A percentile compares a stretch with the other conserved stretches of the same genome.
These are phyloP conservation scores for Pleurotus pulmonarius DNA, from an alignment of 768 basidiomycete genomes.

Conservation along the genomic window DNA sequence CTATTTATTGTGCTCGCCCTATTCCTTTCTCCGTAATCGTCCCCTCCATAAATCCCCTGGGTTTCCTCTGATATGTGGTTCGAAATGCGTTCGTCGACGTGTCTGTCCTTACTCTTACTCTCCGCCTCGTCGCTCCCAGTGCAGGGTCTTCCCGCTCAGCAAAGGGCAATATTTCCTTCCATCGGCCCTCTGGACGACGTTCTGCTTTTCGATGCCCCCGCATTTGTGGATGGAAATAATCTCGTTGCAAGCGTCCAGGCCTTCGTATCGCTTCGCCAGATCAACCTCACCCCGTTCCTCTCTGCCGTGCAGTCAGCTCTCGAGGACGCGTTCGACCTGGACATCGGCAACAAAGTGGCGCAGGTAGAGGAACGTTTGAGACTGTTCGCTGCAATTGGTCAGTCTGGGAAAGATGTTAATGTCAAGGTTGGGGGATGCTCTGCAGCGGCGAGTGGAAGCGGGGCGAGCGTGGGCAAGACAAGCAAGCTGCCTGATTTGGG, in stretches of 20 bases:
- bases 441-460: conserved; percentile 5
- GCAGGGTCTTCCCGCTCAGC: background rate
- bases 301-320: conserved; percentile 19
- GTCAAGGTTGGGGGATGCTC: conserved; percentile 29
- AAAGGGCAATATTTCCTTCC: conserved; percentile 7
- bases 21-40: no score
- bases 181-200: conserved; percentile 26
- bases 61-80: background rate
- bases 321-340: conserved; percentile 21
- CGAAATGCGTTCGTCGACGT: background rate
- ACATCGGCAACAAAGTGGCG: conserved; percentile 23
- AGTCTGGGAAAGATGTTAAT: conserved; percentile 26
- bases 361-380: conserved; percentile 26
- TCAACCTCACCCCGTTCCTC: conserved; percentile 20
- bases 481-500: conserved; percentile 28
- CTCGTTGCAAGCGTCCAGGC: conserved; percentile 29
- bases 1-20: no score
- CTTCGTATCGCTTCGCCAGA: conserved; percentile 29
- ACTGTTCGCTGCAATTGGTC: conserved; percentile 29
- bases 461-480: conserved; percentile 22
- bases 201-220: conserved; percentile 36
- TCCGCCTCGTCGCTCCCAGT: background rate
- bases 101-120: background rate
- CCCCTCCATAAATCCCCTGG: no score
- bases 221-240: conserved; percentile 31